Percentiles rank a stretch among this genome's conserved stretches.
Conservation (phyloP, 2,329 filamentous ascomycete genomes). For the Neofusicoccum sp. region DNA sequence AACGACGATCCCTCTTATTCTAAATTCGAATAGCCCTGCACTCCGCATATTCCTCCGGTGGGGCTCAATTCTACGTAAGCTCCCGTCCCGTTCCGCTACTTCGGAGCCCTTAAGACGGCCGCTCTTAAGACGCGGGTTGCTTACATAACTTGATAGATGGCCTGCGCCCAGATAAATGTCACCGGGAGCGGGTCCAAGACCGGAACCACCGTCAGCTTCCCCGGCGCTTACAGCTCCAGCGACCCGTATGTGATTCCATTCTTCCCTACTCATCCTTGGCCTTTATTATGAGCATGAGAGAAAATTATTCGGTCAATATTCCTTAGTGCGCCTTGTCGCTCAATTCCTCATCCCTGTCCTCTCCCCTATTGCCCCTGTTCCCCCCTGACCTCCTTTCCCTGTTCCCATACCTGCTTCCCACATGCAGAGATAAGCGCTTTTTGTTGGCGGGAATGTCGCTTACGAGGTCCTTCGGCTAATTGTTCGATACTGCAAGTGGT, state of each 20-base stretch:
- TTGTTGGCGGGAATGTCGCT: background rate
- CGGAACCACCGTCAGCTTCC: slow-evolving; percentile 16
- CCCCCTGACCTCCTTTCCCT: background rate
- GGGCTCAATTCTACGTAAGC: slow-evolving; percentile 16
- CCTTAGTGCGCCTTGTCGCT: background rate
- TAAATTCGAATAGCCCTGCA: slow-evolving; percentile 18
- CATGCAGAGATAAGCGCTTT: background rate
- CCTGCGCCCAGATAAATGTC: slow-evolving; percentile 17
- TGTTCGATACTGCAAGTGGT: too few species aligned
- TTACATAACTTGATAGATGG: background rate
- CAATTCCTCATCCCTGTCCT: background rate
- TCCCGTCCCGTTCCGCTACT: background rate
- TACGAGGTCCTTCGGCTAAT: background rate
- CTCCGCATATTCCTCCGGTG: slow-evolving; percentile 18
- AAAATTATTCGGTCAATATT: background rate
- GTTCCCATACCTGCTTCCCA: background rate
- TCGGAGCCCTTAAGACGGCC: background rate
- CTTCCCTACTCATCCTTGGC: background rate
- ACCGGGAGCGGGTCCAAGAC: slow-evolving; percentile 14
- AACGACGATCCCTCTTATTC: slow-evolving; percentile 2
- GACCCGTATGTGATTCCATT: slow-evolving; percentile 3
- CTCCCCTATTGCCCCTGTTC: slow-evolving; percentile 1
- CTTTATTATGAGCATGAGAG: background rate
- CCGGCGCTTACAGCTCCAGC: slow-evolving; percentile 7
- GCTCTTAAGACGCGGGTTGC: background rate